Base-by-base conservation (phyloP, 495 filamentous ascomycete genomes). In the Friedmanniomyces simplex region DNA sequence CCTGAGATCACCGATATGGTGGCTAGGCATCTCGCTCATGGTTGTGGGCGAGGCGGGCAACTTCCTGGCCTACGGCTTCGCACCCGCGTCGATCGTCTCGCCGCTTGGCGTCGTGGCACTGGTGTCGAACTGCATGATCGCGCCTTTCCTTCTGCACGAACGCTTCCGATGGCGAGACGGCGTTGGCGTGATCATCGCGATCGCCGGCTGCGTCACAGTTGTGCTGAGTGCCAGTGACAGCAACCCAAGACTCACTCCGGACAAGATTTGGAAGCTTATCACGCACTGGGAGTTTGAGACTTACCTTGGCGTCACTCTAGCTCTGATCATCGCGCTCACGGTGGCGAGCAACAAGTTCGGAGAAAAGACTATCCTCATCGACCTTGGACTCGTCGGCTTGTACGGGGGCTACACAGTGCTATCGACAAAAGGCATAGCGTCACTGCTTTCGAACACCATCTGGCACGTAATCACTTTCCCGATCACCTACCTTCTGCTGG, bases 341-440 rank as follows among this genome's bases (percentile, higher is more conserved):
- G 86, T 82, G 78, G 75, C 82, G n/a, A 96, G 91, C 64, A 80
- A 80, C 28, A 81, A 75, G 54, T 95, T 91, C 69, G 93, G 93
- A 1, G 75, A 82, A 18, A 82, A 77, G 62, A 88, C 84, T n/a
- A 91, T 98, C 58, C 69, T 96, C 41, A 90, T 98, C 45, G 93
- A 98, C 66, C 76, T 98, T 10, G 91, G 91, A 4, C 79, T 98
- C 14, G 93, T 98, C 12, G 93, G 84, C 1, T 73, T 98, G 6
- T 96, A 91, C 69, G 93, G 90, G 91, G 93, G 88, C 53, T 98
- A 96, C 72, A 98, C 93, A 11, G 93, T 87, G 37, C 79, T 98
- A 13, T 88, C 91, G 6, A 98, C 93, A 36, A 98, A 97, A 68
- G 93, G 93, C 56, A 87, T 98, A 18, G 91, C 93, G 3, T 96